A percentile compares a stretch with the other conserved stretches of the same genome.
Evolutionary conservation across 768 basidiomycete genomes (phyloP).

Genomic region (Kwoniella sp.): DNA sequence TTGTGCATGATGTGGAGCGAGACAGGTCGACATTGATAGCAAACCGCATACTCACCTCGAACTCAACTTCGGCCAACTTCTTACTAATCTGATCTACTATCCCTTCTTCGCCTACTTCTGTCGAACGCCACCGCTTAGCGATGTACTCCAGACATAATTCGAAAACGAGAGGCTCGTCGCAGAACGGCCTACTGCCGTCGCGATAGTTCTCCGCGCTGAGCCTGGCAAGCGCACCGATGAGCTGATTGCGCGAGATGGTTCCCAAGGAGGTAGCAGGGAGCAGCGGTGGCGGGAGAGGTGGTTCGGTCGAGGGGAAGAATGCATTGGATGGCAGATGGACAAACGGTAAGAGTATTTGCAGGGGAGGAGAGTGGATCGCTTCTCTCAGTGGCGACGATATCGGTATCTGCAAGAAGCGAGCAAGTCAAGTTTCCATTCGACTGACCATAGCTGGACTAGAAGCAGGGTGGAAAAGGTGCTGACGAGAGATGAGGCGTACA

Average conservation of each 20-base stretch:
- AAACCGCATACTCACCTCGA: slow-evolving; percentile 36
- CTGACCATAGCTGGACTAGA: background rate
- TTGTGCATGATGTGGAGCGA: background rate
- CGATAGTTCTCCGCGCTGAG: background rate
- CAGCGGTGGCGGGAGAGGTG: slow-evolving; percentile 17
- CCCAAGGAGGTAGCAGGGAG: slow-evolving; percentile 7
- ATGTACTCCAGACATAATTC: slow-evolving; percentile 42
- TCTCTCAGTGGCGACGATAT: background rate
- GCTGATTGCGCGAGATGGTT: slow-evolving; percentile 18
- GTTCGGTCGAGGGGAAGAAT: slow-evolving; percentile 14
- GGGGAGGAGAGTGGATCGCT: background rate
- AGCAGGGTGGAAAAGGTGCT: background rate
- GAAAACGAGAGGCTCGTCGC: slow-evolving; percentile 21
- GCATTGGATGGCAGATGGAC: slow-evolving; percentile 8
- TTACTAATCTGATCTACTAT: slow-evolving; percentile 38
- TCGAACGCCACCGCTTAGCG: slow-evolving; percentile 24
- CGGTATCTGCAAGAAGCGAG: slow-evolving; percentile 2
- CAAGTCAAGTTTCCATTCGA: background rate
- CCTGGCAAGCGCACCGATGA: slow-evolving; percentile 29
- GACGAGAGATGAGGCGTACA: background rate
- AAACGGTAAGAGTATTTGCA: slow-evolving; percentile 12
- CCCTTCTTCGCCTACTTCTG: background rate
- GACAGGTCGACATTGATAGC: background rate
- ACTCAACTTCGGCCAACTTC: slow-evolving; percentile 37
- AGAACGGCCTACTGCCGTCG: slow-evolving; percentile 1